These are phyloP conservation scores for Backusella westeae DNA, from an alignment of 192 early-diverging fungal genomes.

Conservation along the genomic window DNA sequence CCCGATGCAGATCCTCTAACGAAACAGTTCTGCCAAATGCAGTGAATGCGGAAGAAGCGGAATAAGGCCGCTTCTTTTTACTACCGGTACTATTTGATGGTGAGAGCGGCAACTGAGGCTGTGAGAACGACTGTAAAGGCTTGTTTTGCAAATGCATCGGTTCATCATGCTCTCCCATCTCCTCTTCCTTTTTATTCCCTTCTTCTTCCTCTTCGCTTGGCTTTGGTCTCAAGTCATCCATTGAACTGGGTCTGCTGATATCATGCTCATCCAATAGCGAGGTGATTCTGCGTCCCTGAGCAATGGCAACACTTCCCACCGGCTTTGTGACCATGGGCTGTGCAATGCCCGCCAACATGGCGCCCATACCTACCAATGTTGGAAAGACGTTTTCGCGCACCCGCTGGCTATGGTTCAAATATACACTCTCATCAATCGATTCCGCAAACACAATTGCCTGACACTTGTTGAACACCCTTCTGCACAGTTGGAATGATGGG, in stretches of 20 bases:
- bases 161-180: not conserved
- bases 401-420: conserved; percentile 48
- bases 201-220: not conserved
- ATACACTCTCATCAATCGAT: not conserved
- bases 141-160: conserved; percentile 26
- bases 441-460: conserved; percentile 80
- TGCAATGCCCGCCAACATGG: conserved; percentile 69
- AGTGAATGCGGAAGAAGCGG: conserved; percentile 30
- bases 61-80: conserved; percentile 2
- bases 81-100: conserved; percentile 21
- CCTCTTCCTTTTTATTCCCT: not conserved
- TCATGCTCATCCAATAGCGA: conserved; percentile 14
- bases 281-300: conserved; percentile 68
- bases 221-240: not conserved
- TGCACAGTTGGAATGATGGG: conserved; percentile 70
- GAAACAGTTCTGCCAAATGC: conserved; percentile 56
- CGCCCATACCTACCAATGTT: conserved; percentile 86
- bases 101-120: conserved; percentile 35
- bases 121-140: conserved; percentile 34
- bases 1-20: conserved; percentile 66
- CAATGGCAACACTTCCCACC: conserved; percentile 72
- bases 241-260: not conserved
- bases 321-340: conserved; percentile 67
- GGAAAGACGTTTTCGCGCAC: conserved; percentile 72
- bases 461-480: conserved; percentile 81